Evolutionary conservation across 192 early-diverging fungal species (phyloP).

Genomic region (Coemansia sp.): DNA sequence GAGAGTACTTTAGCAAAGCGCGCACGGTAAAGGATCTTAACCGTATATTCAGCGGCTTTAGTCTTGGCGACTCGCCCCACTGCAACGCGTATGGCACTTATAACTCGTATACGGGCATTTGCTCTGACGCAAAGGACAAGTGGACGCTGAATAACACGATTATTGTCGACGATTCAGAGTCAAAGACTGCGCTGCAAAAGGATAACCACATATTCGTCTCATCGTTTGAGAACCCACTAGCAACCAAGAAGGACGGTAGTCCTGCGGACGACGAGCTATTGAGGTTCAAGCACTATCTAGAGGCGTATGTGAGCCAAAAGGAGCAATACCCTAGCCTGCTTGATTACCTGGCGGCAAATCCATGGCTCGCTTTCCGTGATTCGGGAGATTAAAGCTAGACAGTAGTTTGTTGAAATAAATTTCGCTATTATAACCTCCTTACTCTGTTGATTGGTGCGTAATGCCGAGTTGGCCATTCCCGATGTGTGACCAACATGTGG

Average conservation of each 20-base stretch:
- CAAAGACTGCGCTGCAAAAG: constrained; percentile 37
- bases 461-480: too few relatives aligned
- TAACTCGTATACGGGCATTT: constrained; percentile 23
- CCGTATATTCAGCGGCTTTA: constrained; percentile 53
- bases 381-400: not conserved
- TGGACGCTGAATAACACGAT: constrained; percentile 45
- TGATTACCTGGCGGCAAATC: constrained; percentile 17
- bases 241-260: not conserved
- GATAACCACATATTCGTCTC: constrained; percentile 43
- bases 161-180: constrained; percentile 44
- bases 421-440: too few relatives aligned
- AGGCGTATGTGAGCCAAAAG: constrained; percentile 15
- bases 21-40: constrained; percentile 63
- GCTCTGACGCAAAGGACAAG: constrained; percentile 10
- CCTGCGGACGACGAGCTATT: constrained; percentile 27
- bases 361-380: constrained; percentile 31
- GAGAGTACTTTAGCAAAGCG: constrained; percentile 46
- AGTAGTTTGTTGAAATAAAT: not conserved
- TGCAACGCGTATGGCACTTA: constrained; percentile 15
- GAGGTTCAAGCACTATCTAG: constrained; percentile 22
- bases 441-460: too few relatives aligned
- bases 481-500: too few relatives aligned
- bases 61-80: constrained; percentile 25
- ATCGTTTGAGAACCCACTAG: constrained; percentile 12
- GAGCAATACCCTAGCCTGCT: constrained; percentile 17